Evolutionary conservation across 1,284 basidiomycete genomes (phyloP).

Genomic region (Boletellus dicymbophilus): DNA sequence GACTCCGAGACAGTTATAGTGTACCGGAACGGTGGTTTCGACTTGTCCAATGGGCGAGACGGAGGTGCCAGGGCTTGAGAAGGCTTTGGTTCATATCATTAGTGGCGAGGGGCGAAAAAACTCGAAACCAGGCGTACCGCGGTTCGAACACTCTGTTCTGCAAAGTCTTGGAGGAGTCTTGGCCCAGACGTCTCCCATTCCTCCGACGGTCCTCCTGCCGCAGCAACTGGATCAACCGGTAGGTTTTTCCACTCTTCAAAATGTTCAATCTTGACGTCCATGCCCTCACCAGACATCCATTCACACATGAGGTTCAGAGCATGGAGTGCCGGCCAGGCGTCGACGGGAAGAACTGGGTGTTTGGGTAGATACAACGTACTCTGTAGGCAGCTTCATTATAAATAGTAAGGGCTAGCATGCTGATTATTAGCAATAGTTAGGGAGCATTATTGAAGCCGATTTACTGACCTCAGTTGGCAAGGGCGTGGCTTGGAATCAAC

Average conservation of each 20-base stretch:
- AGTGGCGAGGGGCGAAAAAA: not conserved
- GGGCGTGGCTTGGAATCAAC: no score
- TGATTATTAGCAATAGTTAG: no score
- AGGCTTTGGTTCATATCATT: slow-evolving; percentile 7
- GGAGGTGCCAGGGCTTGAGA: slow-evolving; percentile 15
- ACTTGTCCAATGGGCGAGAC: slow-evolving; percentile 7
- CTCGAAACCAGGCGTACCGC: slow-evolving; percentile 6
- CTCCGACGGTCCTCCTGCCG: slow-evolving; percentile 14
- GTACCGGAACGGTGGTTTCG: slow-evolving; percentile 13
- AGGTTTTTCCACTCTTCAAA: slow-evolving; percentile 25
- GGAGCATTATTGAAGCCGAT: no score
- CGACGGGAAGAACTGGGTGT: no score
- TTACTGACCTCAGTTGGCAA: no score
- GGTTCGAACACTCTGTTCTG: slow-evolving; percentile 7
- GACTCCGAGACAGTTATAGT: slow-evolving; percentile 2
- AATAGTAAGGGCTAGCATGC: no score
- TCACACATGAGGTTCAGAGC: slow-evolving; percentile 24
- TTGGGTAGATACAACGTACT: no score
- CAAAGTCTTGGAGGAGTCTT: slow-evolving; percentile 9
- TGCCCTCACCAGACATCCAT: slow-evolving; percentile 20
- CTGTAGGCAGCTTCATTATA: no score
- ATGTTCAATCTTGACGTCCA: slow-evolving; percentile 13
- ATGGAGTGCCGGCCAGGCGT: slow-evolving; percentile 17
- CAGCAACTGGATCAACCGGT: slow-evolving; percentile 21
- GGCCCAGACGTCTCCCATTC: slow-evolving; percentile 17